These are phyloP conservation scores for Fusarium tuaranense DNA, from an alignment of 2,329 filamentous ascomycete genomes.

Conservation along the genomic window DNA sequence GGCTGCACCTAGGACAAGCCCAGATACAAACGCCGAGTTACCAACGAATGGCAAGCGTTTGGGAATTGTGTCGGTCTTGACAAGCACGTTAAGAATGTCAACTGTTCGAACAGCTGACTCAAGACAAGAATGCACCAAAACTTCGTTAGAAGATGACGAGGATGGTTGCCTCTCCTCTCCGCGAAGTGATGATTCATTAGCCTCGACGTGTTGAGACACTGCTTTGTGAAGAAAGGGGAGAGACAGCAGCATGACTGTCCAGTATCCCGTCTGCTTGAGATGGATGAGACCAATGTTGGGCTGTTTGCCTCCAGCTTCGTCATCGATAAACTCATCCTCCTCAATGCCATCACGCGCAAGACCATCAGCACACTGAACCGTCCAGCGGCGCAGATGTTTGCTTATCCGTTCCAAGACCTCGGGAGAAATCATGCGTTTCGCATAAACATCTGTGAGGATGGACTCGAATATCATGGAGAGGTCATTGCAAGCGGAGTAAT, in stretches of 20 bases:
- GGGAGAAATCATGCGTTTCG: conserved; percentile 46
- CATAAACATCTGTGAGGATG: conserved; percentile 51
- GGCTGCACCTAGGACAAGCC: conserved; percentile 57
- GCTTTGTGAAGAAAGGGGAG: conserved; percentile 51
- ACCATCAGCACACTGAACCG: conserved; percentile 33
- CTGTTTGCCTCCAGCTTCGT: conserved; percentile 31
- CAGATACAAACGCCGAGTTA: conserved; percentile 59
- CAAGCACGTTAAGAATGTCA: conserved; percentile 52
- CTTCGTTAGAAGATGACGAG: conserved; percentile 32
- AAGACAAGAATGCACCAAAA: conserved; percentile 49
- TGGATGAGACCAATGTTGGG: conserved; percentile 44
- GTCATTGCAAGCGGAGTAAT: conserved; percentile 46
- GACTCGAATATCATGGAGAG: conserved; percentile 53
- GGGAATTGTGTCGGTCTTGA: conserved; percentile 49
- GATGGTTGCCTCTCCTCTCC: conserved; percentile 15
- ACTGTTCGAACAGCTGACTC: conserved; percentile 52
- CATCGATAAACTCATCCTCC: conserved; percentile 31
- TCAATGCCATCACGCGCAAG: conserved; percentile 36
- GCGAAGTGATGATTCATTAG: conserved; percentile 17
- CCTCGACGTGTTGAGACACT: conserved; percentile 39
- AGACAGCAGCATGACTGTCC: conserved; percentile 53
- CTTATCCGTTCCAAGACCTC: conserved; percentile 44
- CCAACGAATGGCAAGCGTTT: conserved; percentile 58
- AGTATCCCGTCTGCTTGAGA: conserved; percentile 53
- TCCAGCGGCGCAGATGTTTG: conserved; percentile 40